Base-by-base conservation (phyloP, 179 eudicot species). In the Spergularia azorica region DNA sequence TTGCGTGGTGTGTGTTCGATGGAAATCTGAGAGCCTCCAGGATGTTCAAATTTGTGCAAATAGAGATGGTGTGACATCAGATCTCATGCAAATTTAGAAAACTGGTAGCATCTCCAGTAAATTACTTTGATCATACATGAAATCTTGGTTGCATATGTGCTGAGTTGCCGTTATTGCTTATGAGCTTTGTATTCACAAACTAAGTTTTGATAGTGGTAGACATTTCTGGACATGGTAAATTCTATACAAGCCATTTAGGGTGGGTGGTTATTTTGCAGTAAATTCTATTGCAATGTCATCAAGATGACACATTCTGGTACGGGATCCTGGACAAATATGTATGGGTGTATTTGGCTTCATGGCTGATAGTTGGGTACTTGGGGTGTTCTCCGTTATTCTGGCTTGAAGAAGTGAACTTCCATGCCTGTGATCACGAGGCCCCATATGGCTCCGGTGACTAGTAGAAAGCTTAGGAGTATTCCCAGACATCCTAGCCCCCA, bases 381-480 rank as follows among this genome's bases (percentile, higher is more conserved):
- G 15, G 18, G 11, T 9, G 32, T 36, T 2, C 36, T 13, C 6
- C 18, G 9, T 86, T 70, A 85, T 52, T 83, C 16, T 62, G 94
- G 92, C 81, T 84, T 90, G 86, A 93, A 90, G 82, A 93, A 90
- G 72, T 86, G 88, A 60, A 86, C 80, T 63, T 84, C 78, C 58
- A 93, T 83, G 39, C 95, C 93, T 32, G 12, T 74, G 21, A 84
- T 81, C 17, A 87, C 93, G 32, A 93, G 84, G 36, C 77, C 82
- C 97, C 97, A 91, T 57, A 88, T 78, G 11, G 93, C 96, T 67
- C 95, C 93, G 48, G 81, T 81, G 38, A 93, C 90, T 50, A 89
- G 78, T 39, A 92, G 58, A 60, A 87, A 18, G 74, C 93, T 91
- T 16, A 89, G 77, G 15, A 90, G 21, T 79, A 93, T 69, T n/a